Base-by-base conservation (phyloP, 202 grass and related monocot species). In the Setaria italica region DNA sequence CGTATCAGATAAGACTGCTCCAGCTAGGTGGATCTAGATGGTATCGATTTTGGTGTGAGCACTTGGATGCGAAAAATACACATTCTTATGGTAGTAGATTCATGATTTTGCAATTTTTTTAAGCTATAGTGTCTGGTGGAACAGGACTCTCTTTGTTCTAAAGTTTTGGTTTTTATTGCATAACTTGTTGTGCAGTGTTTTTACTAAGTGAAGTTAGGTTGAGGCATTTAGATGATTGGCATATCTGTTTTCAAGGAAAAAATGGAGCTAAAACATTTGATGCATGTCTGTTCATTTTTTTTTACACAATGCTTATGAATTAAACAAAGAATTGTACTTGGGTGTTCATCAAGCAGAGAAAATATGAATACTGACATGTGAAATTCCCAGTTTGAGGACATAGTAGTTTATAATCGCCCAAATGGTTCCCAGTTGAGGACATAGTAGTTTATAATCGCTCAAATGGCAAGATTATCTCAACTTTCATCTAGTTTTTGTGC, bases 401-500 rank as follows among this genome's bases (percentile, higher is more conserved):
- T 16, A 9, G 20, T 32, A 10, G 37, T 43, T 58, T n/a, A 58
- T 76, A 4, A 57, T 30, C 58, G n/a, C 21, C 33, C 13, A 21
- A 32, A 33, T 16, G 16, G 50, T 45, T 81, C 58, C 25, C 49
- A 17, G 6, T 76, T 25, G 37, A 80, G n/a, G 13, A 11, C 45
- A 51, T 17, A 9, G 15, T 34, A 11, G 41, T 46, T 59, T 25
- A 60, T 77, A 4, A 58, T 32, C 60, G 16, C 25, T n/a, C 58
- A 17, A 57, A 42, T 14, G 9, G 37, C 45, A 79, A 14, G 46
- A 54, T 53, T 3, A 9, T 80, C 6, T 1, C 67, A 43, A 72
- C 68, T n/a, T 86, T 80, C 49, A 62, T 64, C 57, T 86, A 64
- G n/a, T 41, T 86, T 62, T 13, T 34, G 33, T 49, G 50, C 42